Conservation (phyloP, 2,329 filamentous ascomycete genomes). For the Colletotrichum tofieldiae region DNA sequence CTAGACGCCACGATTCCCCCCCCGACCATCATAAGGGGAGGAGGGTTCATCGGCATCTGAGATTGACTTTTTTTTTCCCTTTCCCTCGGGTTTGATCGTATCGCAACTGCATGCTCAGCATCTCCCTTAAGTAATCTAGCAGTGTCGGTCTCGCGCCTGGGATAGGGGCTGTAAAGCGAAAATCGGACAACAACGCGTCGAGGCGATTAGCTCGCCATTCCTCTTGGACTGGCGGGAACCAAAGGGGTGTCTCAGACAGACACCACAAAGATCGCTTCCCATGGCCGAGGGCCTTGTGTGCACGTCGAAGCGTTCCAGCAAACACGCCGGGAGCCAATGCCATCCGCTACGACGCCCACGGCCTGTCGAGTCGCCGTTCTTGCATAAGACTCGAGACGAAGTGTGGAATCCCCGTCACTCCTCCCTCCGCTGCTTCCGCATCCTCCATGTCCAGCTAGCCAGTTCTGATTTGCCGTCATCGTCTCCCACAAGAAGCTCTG, state of each 20-base stretch:
- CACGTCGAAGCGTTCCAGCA: conserved; percentile 32
- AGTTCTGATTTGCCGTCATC: conserved; percentile 1
- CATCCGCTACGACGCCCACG: conserved; percentile 5
- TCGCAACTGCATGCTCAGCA: conserved; percentile 22
- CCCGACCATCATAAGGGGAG: conserved; percentile 4
- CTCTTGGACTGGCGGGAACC: conserved; percentile 22
- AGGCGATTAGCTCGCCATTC: conserved; percentile 26
- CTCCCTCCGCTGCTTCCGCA: conserved; percentile 34
- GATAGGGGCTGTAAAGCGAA: not conserved
- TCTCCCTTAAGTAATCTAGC: conserved; percentile 23
- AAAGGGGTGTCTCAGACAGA: conserved; percentile 42
- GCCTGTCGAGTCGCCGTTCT: conserved; percentile 6
- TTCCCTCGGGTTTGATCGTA: conserved; percentile 9
- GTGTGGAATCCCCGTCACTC: conserved; percentile 25
- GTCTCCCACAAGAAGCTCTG: conserved; percentile 1
- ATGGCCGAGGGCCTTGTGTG: conserved; percentile 21
- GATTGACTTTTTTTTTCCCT: not conserved
- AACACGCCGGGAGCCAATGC: conserved; percentile 19
- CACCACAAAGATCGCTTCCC: conserved; percentile 34
- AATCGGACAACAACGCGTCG: conserved; percentile 29
- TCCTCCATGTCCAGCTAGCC: conserved; percentile 6
- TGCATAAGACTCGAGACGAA: conserved; percentile 6
- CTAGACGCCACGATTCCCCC: conserved; percentile 1
- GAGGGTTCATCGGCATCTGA: not conserved
- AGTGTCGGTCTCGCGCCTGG: conserved; percentile 5